A percentile compares a stretch with the other conserved stretches of the same genome.
These are phyloP conservation scores for Zygoascus hellenicus DNA, from an alignment of 1,139 yeast species.

Conservation along the genomic window DNA sequence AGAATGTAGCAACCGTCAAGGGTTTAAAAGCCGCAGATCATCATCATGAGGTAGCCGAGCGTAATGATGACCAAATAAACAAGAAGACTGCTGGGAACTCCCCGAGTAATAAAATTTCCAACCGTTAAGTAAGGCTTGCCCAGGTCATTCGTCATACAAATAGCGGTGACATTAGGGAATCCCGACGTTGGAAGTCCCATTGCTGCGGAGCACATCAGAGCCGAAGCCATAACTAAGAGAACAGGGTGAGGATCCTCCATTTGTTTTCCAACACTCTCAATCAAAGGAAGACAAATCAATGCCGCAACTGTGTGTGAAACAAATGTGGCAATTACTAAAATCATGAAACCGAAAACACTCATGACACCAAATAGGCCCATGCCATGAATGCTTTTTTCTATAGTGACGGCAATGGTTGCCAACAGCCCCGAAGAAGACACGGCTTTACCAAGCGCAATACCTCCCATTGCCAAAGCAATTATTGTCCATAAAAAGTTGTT, in stretches of 20 bases:
- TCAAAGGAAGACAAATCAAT: slow-evolving; percentile 78
- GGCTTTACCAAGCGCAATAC: slow-evolving; percentile 87
- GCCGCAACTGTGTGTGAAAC: slow-evolving; percentile 97
- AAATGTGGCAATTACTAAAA: slow-evolving; percentile 82
- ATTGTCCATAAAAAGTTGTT: slow-evolving; percentile 94
- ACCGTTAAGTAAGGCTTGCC: slow-evolving; percentile 84
- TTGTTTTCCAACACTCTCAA: slow-evolving; percentile 75
- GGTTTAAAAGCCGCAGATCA: slow-evolving; percentile 39
- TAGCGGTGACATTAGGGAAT: slow-evolving; percentile 94
- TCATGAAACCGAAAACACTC: slow-evolving; percentile 70
- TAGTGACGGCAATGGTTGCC: slow-evolving; percentile 64
- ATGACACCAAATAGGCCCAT: slow-evolving; percentile 64
- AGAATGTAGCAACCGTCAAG: neutral
- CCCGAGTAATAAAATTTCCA: slow-evolving; percentile 74
- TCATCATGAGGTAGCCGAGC: slow-evolving; percentile 76
- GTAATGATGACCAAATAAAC: slow-evolving; percentile 65
- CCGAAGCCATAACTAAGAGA: slow-evolving; percentile 74
- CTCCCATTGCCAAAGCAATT: slow-evolving; percentile 93
- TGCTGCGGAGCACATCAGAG: slow-evolving; percentile 81
- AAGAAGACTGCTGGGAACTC: slow-evolving; percentile 77
- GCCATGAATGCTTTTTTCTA: slow-evolving; percentile 51
- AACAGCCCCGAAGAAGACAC: slow-evolving; percentile 83
- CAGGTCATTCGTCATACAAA: slow-evolving; percentile 82
- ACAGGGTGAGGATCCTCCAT: slow-evolving; percentile 64
- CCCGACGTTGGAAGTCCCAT: slow-evolving; percentile 98